Evolutionary conservation across 225 moss, liverwort and hornwort species (phyloP).

Genomic region (Climacium dendroides): DNA sequence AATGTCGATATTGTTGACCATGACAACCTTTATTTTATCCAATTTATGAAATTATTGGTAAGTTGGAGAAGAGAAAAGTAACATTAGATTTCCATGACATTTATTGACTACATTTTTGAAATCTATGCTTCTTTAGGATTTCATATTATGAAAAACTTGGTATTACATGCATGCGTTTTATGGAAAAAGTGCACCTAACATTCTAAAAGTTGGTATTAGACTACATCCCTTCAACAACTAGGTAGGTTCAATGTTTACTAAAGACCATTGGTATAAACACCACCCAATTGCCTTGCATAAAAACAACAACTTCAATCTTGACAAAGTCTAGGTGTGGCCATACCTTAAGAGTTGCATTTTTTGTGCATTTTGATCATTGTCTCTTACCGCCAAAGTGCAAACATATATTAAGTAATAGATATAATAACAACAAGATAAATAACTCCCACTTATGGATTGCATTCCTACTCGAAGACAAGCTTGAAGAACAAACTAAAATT

Average conservation of each 20-base stretch:
- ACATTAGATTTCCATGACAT: too few species aligned
- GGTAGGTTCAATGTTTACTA: fast-evolving
- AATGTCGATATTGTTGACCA: fast-evolving
- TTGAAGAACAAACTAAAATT: not conserved
- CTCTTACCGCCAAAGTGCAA: not conserved
- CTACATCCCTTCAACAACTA: fast-evolving
- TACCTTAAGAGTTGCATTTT: not conserved
- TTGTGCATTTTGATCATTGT: not conserved
- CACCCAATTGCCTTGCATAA: fast-evolving
- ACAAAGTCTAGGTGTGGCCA: not conserved
- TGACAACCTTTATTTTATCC: too few species aligned
- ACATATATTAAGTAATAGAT: not conserved
- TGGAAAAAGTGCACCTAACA: fast-evolving
- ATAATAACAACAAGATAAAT: not conserved
- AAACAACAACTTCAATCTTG: not conserved
- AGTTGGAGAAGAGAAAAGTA: too few species aligned
- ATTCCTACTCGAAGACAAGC: not conserved
- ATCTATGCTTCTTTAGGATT: too few species aligned
- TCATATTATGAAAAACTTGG: not conserved
- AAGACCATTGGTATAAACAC: not conserved
- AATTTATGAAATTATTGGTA: too few species aligned
- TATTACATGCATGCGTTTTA: fast-evolving
- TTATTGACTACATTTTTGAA: too few species aligned
- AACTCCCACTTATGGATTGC: not conserved
- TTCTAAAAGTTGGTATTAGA: not conserved